phyloP scores from a whole-genome alignment of 805 yeast genomes.

The Myxozyma mucilagina region DNA sequence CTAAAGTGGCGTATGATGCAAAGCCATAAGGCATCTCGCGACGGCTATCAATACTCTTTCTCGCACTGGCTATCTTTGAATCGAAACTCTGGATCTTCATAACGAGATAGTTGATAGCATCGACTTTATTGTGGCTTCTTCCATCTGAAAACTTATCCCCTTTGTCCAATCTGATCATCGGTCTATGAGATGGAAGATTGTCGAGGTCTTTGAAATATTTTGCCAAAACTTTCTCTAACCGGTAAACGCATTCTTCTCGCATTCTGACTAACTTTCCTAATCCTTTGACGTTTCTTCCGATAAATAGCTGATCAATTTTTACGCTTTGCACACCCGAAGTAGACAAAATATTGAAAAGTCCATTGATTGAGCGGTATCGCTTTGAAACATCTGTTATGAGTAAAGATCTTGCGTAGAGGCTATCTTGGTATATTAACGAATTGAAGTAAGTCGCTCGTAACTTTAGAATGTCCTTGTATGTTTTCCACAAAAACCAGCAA shows the following conservation, averaged over 20 bases:
- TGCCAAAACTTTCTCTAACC: conserved; percentile 37
- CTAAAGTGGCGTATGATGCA: conserved; percentile 36
- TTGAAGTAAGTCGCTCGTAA: conserved; percentile 34
- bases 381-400: conserved; percentile 39
- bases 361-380: conserved; percentile 33
- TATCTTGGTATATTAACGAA: conserved; percentile 33
- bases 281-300: conserved; percentile 38
- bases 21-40: conserved; percentile 40
- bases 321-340: not conserved
- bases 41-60: conserved; percentile 29
- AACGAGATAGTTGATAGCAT: conserved; percentile 37
- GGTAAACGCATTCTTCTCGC: conserved; percentile 33
- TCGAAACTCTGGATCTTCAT: conserved; percentile 31
- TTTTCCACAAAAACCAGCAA: conserved; percentile 36
- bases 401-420: conserved; percentile 39
- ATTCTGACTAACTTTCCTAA: conserved; percentile 35
- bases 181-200: conserved; percentile 34
- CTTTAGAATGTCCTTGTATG: conserved; percentile 35
- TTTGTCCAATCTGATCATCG: conserved; percentile 24
- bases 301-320: conserved; percentile 33
- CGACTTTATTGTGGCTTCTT: conserved; percentile 28
- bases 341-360: conserved; percentile 26
- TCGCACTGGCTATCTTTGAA: conserved; percentile 33
- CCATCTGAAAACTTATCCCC: conserved; percentile 12
- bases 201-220: conserved; percentile 36